These are phyloP conservation scores for Cyclotella kingstonii DNA, from an alignment of 108 stramenopile genomes.

Conservation along the genomic window DNA sequence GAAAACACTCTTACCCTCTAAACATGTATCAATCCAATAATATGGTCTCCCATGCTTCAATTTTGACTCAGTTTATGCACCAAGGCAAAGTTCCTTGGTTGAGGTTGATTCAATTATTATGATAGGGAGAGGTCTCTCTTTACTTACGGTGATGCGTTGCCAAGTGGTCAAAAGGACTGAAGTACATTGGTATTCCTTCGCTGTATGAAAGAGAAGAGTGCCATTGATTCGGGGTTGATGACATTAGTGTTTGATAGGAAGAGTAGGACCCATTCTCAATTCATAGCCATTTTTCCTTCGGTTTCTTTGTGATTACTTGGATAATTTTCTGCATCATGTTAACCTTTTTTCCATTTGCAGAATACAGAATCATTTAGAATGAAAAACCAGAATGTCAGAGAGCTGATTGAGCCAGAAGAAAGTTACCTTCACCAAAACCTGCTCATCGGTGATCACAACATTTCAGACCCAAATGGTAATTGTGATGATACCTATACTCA, in stretches of 20 bases:
- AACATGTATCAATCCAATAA: constrained; percentile 14
- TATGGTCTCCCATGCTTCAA: constrained; percentile 5
- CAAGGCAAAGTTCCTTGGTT: constrained; percentile 10
- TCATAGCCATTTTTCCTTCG: no score
- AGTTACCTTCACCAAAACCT: no score
- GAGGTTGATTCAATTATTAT: not conserved
- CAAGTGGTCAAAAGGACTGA: constrained; percentile 12
- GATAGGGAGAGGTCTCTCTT: not conserved
- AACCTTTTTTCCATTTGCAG: not conserved
- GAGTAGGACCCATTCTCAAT: constrained; percentile 41
- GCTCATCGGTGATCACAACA: no score
- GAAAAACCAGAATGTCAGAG: no score
- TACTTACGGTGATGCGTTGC: not conserved
- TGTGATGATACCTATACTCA: no score
- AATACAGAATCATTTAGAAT: no score
- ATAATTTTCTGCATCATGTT: not conserved
- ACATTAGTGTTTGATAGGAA: constrained; percentile 54
- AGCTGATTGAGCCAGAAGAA: no score
- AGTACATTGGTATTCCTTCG: not conserved
- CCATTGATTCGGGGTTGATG: constrained; percentile 43
- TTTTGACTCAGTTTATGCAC: not conserved
- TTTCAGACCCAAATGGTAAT: no score
- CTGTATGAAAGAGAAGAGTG: not conserved
- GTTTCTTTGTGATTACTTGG: no score
- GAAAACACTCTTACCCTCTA: constrained; percentile 10